Base-by-base conservation (phyloP, 2,329 filamentous ascomycete species). In the Sordariomycetes sp. region DNA sequence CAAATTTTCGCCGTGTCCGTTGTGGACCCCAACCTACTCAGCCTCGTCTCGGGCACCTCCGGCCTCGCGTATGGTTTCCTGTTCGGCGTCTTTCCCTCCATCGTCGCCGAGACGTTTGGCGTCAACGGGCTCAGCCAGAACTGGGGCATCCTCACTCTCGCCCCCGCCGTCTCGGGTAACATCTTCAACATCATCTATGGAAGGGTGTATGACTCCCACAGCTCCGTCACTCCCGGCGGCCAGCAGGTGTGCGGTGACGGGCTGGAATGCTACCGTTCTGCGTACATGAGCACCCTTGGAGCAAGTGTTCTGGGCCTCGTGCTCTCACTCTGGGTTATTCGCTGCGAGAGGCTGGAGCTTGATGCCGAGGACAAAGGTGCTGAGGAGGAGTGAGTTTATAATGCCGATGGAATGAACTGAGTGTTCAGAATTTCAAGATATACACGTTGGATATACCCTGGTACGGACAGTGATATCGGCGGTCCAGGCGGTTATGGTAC, bases 161-260 rank as follows among this genome's bases (percentile, higher is more conserved):
- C 89, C 2, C 91, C 92, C 0, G 89, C 96, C 2, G 71, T 96
- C 32, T 90, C 86, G 10, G 91, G 90, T 54, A 95, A 97, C 64
- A 70, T 96, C 24, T 97, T 95, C 77, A 99, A 97, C 67, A 72
- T 96, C 1, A 83, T 94, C 59, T 99, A 97, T 67, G 94, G 94
- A 54, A 72, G 69, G 17, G 84, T 96, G 0, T 95, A 90, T 63
- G 94, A 99, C 67, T 73, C 74, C 10, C 90, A 96, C 69, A 91
- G 86, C 24, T 71, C 85, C 36, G 73, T 89, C 10, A 78, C 81
- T 22, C 76, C 80, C 0, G 79, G 82, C 50, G 90, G 89, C 22
- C 84, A 90, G 62, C 78, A 86, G 34, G 79, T 83, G 22, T 97
- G 94, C 67, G 76, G 79, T 22, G 82, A 92, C 28, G 94, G 94